A percentile compares a stretch with the other conserved stretches of the same genome.
phyloP scores from a whole-genome alignment of 805 yeast genomes.

The Candida railenensis region DNA sequence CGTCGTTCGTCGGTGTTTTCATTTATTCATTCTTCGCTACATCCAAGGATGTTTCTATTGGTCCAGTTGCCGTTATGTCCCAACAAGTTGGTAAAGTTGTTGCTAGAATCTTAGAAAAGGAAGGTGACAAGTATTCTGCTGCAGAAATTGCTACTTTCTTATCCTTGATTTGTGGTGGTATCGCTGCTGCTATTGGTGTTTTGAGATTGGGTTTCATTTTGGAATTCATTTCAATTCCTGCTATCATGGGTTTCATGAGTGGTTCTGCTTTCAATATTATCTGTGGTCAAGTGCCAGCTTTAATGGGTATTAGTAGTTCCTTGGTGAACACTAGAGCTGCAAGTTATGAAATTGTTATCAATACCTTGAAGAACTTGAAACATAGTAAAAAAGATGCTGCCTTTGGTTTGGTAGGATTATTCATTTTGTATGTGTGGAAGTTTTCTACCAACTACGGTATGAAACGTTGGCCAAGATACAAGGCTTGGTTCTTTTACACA shows the following conservation, averaged over 20 bases:
- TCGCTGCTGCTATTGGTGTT: conserved; percentile 79
- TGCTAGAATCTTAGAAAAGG: conserved; percentile 50
- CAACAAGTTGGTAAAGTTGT: conserved; percentile 79
- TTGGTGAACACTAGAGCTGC: conserved; percentile 70
- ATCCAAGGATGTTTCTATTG: conserved; percentile 91
- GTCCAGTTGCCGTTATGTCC: conserved; percentile 97
- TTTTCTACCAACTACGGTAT: conserved; percentile 59
- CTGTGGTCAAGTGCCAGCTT: conserved; percentile 81
- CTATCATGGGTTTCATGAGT: conserved; percentile 91
- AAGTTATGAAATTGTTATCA: conserved; percentile 66
- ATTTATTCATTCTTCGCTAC: conserved; percentile 91
- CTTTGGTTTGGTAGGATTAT: conserved; percentile 76
- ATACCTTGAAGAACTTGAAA: conserved; percentile 69
- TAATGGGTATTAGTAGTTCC: conserved; percentile 69
- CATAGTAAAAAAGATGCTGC: conserved; percentile 79
- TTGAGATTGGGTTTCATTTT: conserved; percentile 83
- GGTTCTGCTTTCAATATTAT: conserved; percentile 88
- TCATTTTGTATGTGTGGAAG: conserved; percentile 73
- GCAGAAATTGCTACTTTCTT: conserved; percentile 79
- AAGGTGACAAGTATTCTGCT: conserved; percentile 47
- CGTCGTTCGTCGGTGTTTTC: conserved; percentile 88
- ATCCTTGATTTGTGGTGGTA: conserved; percentile 80
- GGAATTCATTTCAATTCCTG: conserved; percentile 87
- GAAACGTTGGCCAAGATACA: conserved; percentile 59
- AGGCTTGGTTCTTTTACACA: conserved; percentile 61